Evolutionary conservation across 805 yeast genomes (phyloP), one percentile per base, ranked within the genome.

Genomic region (Candida yuanshanica): DNA sequence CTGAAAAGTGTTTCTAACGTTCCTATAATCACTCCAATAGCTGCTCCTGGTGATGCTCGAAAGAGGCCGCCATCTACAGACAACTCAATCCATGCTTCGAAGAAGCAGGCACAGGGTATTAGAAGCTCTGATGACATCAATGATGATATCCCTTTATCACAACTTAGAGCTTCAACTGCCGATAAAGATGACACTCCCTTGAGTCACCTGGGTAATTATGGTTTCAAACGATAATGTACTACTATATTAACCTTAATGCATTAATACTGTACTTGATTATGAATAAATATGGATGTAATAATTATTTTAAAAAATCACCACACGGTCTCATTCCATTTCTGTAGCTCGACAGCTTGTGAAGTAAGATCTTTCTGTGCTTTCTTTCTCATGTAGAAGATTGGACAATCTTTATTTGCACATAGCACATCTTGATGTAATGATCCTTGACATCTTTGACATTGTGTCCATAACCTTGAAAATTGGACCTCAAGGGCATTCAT

Each of bases 401-500:
- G 96, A 66, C 99, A 93, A 62, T 93, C 98, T 51, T 90, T 89
- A 51, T 91, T 88, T 0, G 96, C 81, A 62, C 99, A 93, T 20
- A 91, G 68, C 4, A 93, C 98, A 52, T 93, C 98, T 63, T 89
- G 96, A 55, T 93, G 97, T 41, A 95, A 66, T 20, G 93, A 85
- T 0, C 98, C 98, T 53, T 95, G 97, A 62, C 99, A 93, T 44
- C 97, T 70, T 65, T 93, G 99, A 60, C 99, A 95, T 59, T 93
- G 95, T 0, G 98, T 91, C 99, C 99, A 93, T 47, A 93, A 66
- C 49, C 95, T 70, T 3, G 95, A 81, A 54, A 88, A 93, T 51
- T 83, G 81, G 45, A 78, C 75, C 58, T 93, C 96, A 45, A 91
- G 64, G 33, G 77, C 79, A 58, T 88, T 83, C 72, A 90, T 80